Percentiles rank a stretch among this genome's conserved stretches.
Evolutionary conservation across 257 asterid genomes (phyloP).

Genomic region (Petunia axillaris): DNA sequence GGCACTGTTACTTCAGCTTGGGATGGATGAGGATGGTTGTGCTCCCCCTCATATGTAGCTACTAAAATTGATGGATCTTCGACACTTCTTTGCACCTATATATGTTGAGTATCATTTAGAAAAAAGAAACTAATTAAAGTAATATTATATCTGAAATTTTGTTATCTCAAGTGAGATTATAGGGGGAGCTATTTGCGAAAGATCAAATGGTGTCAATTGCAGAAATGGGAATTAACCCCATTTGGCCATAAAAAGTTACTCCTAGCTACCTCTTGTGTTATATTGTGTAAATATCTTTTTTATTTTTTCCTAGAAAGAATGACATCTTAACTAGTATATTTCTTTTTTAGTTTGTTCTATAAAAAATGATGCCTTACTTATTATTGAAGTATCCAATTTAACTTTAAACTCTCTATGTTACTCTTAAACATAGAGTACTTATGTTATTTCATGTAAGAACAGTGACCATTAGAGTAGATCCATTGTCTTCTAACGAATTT

Average conservation of each 20-base stretch:
- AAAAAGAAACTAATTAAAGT: neutral
- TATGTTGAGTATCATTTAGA: neutral
- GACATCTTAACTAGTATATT: too few relatives aligned
- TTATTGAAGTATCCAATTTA: too few relatives aligned
- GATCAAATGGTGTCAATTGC: neutral
- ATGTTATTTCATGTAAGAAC: neutral
- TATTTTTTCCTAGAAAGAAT: too few relatives aligned
- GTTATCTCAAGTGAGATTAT: neutral
- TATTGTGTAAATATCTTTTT: too few relatives aligned
- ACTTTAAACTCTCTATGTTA: too few relatives aligned
- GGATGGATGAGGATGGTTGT: slow-evolving; percentile 60
- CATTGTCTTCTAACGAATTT: neutral
- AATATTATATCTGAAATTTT: neutral
- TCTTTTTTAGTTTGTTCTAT: too few relatives aligned
- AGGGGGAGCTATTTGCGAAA: neutral
- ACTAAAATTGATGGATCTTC: slow-evolving; percentile 64
- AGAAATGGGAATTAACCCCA: too few relatives aligned
- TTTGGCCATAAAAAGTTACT: too few relatives aligned
- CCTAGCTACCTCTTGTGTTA: too few relatives aligned
- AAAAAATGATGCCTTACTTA: too few relatives aligned
- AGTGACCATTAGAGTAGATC: too few relatives aligned
- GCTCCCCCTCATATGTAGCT: slow-evolving; percentile 76
- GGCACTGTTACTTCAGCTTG: slow-evolving; percentile 36
- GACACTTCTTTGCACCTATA: slow-evolving; percentile 76
- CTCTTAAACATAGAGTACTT: too few relatives aligned